Base-by-base conservation (phyloP, 306 rosid genomes). In the Pachyrhizus erosus region DNA sequence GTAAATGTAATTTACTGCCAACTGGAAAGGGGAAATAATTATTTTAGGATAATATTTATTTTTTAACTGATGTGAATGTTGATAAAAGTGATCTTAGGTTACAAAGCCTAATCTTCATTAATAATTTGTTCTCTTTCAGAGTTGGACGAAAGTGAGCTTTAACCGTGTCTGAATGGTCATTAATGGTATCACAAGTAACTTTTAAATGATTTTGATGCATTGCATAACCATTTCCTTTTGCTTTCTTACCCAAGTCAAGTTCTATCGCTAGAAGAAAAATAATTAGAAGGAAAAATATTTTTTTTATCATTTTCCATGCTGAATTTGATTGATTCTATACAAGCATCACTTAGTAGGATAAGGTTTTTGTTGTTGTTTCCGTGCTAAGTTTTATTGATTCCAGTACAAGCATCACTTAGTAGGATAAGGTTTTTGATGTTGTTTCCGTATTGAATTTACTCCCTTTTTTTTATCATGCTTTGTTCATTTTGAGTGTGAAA, bases 1-100 rank as follows among this genome's bases (percentile, higher is more conserved):
- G 21, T 80, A 70, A 42, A 55, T 65, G 29, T 64, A 78, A 62
- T 77, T 49, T 71, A 43, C 31, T 52, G 45, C 77, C 82, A 73
- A 58, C 62, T 57, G 43, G 66, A 73, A 68, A 45, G 81, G 52
- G 17, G 34, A 23, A 20, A 1, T 24, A 3, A 4, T 73, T 20
- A 27, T 85, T 24, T 57, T 3, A n/a, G 83, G 73, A 81, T 33
- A 9, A 21, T 52, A 4, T 13, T 80, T 75, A 11, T 65, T 46
- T 78, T 71, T 49, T 60, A 2, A 29, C 68, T 52, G 58, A 62
- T 62, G 77, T 31, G 66, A 55, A 61, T 84, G 60, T 48, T 48
- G 29, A 40, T 33, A 26, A 24, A 51, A 70, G 72, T 49, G 46
- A 76, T 76, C 12, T 20, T 24, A 76, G 31, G 70, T 66, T 74